phyloP scores from a whole-genome alignment of 2,329 filamentous ascomycete genomes.

The Calonectria ilicicola region DNA sequence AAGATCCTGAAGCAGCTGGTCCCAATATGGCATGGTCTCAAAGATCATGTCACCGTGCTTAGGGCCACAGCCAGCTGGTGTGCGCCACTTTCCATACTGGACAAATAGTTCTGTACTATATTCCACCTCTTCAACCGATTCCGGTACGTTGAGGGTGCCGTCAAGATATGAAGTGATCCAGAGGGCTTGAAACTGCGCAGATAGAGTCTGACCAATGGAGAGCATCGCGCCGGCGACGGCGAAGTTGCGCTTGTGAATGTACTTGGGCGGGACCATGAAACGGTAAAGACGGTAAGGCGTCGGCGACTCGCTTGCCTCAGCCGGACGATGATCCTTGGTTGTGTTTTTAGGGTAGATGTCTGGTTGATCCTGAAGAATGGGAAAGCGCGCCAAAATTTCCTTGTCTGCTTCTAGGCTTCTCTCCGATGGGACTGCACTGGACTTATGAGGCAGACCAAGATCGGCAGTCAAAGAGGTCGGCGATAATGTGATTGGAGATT shows the following conservation, averaged over 20 bases:
- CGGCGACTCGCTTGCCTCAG: not conserved
- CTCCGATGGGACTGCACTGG: not conserved
- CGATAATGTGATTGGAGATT: not conserved
- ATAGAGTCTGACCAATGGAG: not conserved
- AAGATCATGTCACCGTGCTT: not conserved
- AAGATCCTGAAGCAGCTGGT: not conserved
- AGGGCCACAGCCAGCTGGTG: not conserved
- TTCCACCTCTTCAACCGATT: not conserved
- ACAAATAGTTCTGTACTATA: not conserved
- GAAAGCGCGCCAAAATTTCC: not conserved
- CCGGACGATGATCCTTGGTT: not conserved
- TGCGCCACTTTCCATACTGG: not conserved
- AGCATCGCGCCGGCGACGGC: not conserved
- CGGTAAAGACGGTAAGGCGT: not conserved
- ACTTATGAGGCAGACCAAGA: not conserved
- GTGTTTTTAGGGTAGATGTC: not conserved
- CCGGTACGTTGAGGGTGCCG: not conserved
- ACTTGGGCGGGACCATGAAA: not conserved
- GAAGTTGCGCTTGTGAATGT: not conserved
- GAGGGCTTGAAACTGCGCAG: not conserved
- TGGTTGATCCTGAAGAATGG: not conserved
- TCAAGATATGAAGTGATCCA: not conserved
- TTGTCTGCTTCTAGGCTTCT: not conserved
- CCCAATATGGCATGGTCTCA: not conserved
- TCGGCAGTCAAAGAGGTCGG: not conserved